These are phyloP conservation scores for Neurospora sp. DNA, from an alignment of 495 filamentous ascomycete genomes.

Conservation along the genomic window DNA sequence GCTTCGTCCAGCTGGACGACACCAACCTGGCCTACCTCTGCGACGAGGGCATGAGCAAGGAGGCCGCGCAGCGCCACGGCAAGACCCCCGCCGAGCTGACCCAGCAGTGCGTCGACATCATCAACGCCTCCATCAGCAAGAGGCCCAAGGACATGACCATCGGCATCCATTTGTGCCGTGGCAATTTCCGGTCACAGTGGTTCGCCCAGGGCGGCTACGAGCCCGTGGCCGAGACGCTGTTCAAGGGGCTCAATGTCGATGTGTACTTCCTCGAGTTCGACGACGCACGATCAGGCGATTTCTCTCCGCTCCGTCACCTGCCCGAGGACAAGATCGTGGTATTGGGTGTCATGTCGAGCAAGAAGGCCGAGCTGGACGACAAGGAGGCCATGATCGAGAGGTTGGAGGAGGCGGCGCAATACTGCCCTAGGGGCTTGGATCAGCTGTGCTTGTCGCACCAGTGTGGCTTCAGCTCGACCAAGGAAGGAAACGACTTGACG, in stretches of 20 bases:
- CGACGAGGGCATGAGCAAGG: conserved; percentile 52
- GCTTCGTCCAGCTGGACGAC: conserved; percentile 58
- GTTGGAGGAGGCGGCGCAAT: conserved; percentile 49
- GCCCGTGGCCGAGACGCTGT: conserved; percentile 54
- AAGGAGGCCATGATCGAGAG: conserved; percentile 49
- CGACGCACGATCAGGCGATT: conserved; percentile 55
- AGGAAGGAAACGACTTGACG: conserved; percentile 50
- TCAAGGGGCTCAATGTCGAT: conserved; percentile 53
- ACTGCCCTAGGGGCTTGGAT: conserved; percentile 48
- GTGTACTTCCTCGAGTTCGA: conserved; percentile 65
- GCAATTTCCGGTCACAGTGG: conserved; percentile 48
- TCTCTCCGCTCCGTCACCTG: conserved; percentile 52
- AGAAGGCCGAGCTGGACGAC: conserved; percentile 52
- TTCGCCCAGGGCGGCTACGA: conserved; percentile 63
- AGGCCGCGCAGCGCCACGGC: conserved; percentile 47
- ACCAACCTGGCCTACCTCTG: conserved; percentile 59
- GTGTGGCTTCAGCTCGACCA: conserved; percentile 58
- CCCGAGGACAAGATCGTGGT: conserved; percentile 58
- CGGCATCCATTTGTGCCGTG: conserved; percentile 57
- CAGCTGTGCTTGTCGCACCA: conserved; percentile 56
- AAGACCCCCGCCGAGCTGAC: conserved; percentile 46
- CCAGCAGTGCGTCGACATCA: conserved; percentile 50
- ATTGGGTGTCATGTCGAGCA: conserved; percentile 56
- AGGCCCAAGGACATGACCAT: conserved; percentile 52
- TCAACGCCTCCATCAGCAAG: conserved; percentile 50